Evolutionary conservation across 2,329 filamentous ascomycete genomes (phyloP).

Genomic region (Ceratocystis alfenasii): DNA sequence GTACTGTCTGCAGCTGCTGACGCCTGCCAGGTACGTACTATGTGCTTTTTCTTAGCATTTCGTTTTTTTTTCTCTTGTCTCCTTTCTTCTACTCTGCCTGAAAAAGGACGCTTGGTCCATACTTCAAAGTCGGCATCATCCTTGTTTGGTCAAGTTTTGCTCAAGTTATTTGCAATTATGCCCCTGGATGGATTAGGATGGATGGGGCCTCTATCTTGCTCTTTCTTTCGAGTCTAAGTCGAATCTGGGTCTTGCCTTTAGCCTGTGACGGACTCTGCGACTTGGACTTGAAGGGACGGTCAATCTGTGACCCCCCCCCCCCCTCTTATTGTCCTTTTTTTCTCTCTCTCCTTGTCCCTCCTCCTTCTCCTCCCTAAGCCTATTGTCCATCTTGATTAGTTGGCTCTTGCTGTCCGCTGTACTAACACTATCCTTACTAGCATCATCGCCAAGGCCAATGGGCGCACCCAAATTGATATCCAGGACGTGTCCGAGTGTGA

Average conservation of each 20-base stretch:
- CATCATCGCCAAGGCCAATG: conserved; percentile 79
- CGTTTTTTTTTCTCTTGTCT: conserved; percentile 17
- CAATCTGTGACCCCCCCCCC: not conserved
- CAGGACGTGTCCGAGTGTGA: conserved; percentile 71
- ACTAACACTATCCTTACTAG: conserved; percentile 32
- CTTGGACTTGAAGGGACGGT: not conserved
- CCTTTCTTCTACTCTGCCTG: conserved; percentile 16
- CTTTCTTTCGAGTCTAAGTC: not conserved
- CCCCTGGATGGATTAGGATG: not conserved
- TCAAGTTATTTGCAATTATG: conserved; percentile 7
- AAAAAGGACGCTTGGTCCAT: not conserved
- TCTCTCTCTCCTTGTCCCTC: not conserved
- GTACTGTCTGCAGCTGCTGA: conserved; percentile 85
- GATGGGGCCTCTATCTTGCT: conserved; percentile 6
- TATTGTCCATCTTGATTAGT: not conserved
- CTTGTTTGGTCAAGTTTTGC: conserved; percentile 4
- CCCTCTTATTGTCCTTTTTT: not conserved
- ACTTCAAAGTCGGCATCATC: conserved; percentile 5
- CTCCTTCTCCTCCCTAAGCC: not conserved
- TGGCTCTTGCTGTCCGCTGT: not conserved
- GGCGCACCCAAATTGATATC: conserved; percentile 62
- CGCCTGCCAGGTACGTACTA: conserved; percentile 56
- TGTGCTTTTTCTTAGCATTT: conserved; percentile 3
- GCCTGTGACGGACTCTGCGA: not conserved
- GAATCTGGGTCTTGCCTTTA: not conserved